Percentiles rank a stretch among this genome's conserved stretches.
Conservation (phyloP, 495 filamentous ascomycete genomes). For the Rhypophila decipiens region DNA sequence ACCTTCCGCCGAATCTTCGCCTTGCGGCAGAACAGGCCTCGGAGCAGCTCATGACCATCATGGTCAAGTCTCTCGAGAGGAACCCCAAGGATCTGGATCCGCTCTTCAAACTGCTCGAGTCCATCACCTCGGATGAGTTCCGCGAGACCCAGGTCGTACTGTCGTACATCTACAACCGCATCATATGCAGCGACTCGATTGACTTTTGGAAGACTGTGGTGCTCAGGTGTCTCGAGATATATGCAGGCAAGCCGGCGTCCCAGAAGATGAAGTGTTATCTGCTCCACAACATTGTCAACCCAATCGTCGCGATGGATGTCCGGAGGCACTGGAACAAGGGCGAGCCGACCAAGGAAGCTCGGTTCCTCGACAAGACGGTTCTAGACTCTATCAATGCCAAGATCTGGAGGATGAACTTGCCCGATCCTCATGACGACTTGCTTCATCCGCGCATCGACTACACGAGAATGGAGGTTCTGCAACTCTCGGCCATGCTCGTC, state of each 20-base stretch:
- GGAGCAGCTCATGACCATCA: constrained; percentile 81
- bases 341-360: constrained; percentile 52
- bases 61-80: constrained; percentile 68
- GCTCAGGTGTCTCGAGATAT: constrained; percentile 81
- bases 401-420: constrained; percentile 84
- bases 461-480: constrained; percentile 90
- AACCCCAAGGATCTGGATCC: constrained; percentile 77
- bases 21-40: constrained; percentile 84
- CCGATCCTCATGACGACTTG: constrained; percentile 78
- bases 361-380: constrained; percentile 79
- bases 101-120: constrained; percentile 78
- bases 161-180: constrained; percentile 73
- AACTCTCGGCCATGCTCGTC: constrained; percentile 87
- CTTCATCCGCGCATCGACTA: constrained; percentile 87
- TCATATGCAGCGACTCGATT: constrained; percentile 78
- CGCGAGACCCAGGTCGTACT: constrained; percentile 69
- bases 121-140: constrained; percentile 74
- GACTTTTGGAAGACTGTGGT: constrained; percentile 84
- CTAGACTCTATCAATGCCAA: constrained; percentile 88
- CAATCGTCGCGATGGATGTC: constrained; percentile 95
- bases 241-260: constrained; percentile 65
- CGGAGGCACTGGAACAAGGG: constrained; percentile 56
- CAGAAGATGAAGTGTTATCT: constrained; percentile 91
- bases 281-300: constrained; percentile 88
- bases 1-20: constrained; percentile 62